These are phyloP conservation scores for Schizophyllum amplum DNA, from an alignment of 1,284 basidiomycete genomes.

Conservation along the genomic window DNA sequence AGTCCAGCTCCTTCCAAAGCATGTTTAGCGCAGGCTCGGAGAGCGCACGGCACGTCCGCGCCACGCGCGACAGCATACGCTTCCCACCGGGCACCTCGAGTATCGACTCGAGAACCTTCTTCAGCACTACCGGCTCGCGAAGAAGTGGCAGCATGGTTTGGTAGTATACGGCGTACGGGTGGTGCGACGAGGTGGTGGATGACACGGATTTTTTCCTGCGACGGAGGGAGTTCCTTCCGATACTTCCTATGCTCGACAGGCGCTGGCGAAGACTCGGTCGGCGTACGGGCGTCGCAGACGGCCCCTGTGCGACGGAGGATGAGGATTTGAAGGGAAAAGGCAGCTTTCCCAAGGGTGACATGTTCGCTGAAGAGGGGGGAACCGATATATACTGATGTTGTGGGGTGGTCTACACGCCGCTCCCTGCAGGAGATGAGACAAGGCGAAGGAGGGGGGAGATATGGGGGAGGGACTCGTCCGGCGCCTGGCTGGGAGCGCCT, in stretches of 20 bases:
- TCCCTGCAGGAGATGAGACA: too few relatives aligned
- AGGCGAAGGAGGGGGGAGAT: too few relatives aligned
- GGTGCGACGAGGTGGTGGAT: constrained; percentile 23
- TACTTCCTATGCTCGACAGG: not conserved
- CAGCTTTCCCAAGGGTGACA: constrained; percentile 3
- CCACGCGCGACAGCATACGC: constrained; percentile 55
- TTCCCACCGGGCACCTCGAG: constrained; percentile 58
- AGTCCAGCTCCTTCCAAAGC: constrained; percentile 72
- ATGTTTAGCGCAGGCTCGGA: constrained; percentile 64
- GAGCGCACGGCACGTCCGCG: constrained; percentile 64
- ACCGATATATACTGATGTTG: too few relatives aligned
- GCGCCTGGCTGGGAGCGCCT: not conserved
- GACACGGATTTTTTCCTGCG: too few relatives aligned
- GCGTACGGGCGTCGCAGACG: too few relatives aligned
- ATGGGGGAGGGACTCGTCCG: not conserved
- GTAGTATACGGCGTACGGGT: constrained; percentile 26
- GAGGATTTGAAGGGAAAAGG: constrained; percentile 28
- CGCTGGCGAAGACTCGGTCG: constrained; percentile 23
- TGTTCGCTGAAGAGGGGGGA: too few relatives aligned
- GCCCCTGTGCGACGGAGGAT: constrained; percentile 21
- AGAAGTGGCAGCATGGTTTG: constrained; percentile 53
- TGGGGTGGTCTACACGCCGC: too few relatives aligned
- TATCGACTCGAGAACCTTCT: constrained; percentile 60
- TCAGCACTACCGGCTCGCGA: constrained; percentile 52
- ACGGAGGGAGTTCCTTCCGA: not conserved